Conservation (phyloP, 306 rosid species). For the Prunus mira region DNA sequence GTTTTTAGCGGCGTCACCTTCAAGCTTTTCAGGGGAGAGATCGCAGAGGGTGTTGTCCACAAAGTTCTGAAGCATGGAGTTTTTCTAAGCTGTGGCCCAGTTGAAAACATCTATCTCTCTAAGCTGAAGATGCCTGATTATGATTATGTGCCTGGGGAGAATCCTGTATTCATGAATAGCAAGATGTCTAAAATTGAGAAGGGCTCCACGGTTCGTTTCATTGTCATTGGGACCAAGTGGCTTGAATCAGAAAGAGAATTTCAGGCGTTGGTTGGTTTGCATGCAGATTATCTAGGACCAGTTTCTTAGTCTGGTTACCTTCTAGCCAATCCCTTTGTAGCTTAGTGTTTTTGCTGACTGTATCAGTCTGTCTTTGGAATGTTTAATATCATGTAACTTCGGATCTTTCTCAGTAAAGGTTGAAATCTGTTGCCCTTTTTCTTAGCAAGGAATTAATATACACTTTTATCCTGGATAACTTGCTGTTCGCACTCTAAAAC, state of each 20-base stretch:
- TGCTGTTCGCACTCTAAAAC: too few species aligned
- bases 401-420: neutral
- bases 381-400: neutral
- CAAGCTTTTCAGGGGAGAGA: slow-evolving; percentile 79
- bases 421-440: neutral
- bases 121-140: slow-evolving; percentile 76
- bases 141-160: slow-evolving; percentile 59
- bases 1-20: slow-evolving; percentile 63
- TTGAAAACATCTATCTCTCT: slow-evolving; percentile 68
- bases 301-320: slow-evolving; percentile 27
- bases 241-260: slow-evolving; percentile 83
- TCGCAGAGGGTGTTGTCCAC: slow-evolving; percentile 70
- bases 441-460: too few species aligned
- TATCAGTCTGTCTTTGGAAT: neutral
- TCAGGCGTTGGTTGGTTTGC: slow-evolving; percentile 85
- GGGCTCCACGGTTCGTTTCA: slow-evolving; percentile 52
- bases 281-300: slow-evolving; percentile 82
- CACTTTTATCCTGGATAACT: too few species aligned
- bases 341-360: too few species aligned
- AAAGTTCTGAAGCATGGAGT: slow-evolving; percentile 87
- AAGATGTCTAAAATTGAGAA: slow-evolving; percentile 61
- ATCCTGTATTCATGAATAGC: slow-evolving; percentile 59
- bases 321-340: neutral
- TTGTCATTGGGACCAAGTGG: slow-evolving; percentile 88
- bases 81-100: slow-evolving; percentile 74